These are phyloP conservation scores for Ceratocystiopsis sp. DNA, from an alignment of 2,329 filamentous ascomycete species.

Conservation along the genomic window DNA sequence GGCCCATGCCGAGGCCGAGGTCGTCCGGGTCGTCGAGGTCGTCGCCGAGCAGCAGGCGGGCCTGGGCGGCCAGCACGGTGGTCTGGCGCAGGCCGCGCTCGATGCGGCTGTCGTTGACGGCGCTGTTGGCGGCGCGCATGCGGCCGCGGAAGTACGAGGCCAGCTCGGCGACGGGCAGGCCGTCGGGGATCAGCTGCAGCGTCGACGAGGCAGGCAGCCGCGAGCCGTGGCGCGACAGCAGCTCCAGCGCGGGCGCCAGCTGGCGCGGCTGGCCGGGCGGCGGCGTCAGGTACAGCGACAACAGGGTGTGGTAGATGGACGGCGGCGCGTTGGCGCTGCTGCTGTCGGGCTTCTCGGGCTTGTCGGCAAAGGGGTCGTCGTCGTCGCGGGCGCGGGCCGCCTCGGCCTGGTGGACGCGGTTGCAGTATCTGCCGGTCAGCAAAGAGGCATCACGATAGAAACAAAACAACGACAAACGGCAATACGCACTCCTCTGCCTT, in stretches of 20 bases:
- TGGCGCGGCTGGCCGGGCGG: slow-evolving; percentile 54
- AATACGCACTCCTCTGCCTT: slow-evolving; percentile 78
- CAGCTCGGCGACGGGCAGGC: slow-evolving; percentile 60
- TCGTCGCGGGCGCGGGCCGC: slow-evolving; percentile 11
- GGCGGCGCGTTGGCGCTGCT: slow-evolving; percentile 24
- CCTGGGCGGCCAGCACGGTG: slow-evolving; percentile 61
- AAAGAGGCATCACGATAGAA: too few relatives aligned
- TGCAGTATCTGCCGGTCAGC: slow-evolving; percentile 54
- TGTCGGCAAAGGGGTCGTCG: neutral
- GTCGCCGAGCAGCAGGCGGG: slow-evolving; percentile 56
- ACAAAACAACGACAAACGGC: slow-evolving; percentile 1
- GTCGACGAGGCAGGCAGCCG: slow-evolving; percentile 78
- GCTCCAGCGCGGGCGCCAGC: slow-evolving; percentile 62
- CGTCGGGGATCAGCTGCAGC: slow-evolving; percentile 66
- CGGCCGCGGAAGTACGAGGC: slow-evolving; percentile 84
- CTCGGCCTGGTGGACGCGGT: slow-evolving; percentile 55
- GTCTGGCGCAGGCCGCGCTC: slow-evolving; percentile 61
- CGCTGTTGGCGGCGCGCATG: slow-evolving; percentile 70
- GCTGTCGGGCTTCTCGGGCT: neutral
- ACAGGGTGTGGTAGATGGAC: slow-evolving; percentile 81
- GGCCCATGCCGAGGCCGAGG: neutral
- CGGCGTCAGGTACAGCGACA: slow-evolving; percentile 78
- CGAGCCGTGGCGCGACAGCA: slow-evolving; percentile 85
- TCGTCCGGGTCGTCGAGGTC: slow-evolving; percentile 10
- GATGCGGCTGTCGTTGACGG: slow-evolving; percentile 65